Base-by-base conservation (phyloP, 176 grass and related monocot genomes). In the Raddia distichophylla region DNA sequence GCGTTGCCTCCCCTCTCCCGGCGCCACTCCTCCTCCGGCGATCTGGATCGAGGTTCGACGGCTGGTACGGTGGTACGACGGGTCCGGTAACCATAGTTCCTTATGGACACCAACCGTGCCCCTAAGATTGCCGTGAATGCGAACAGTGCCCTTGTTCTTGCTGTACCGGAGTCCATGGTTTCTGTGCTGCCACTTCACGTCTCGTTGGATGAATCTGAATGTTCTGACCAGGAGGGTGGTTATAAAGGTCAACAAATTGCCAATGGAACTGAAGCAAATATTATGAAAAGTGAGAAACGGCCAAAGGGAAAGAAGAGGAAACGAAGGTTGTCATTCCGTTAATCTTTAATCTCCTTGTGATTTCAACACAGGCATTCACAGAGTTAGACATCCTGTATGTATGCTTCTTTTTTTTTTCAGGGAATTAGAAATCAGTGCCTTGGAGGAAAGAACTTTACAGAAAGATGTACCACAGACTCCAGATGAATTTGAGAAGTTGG, bases 401-500 rank as follows among this genome's bases (percentile, higher is more conserved):
- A 27, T 27, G 27, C 27, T 27, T 27, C n/a, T n/a, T 66, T 67
- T 66, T 83, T 45, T 82, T 27, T n/a, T 76, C 82, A 92, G 92
- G 90, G 93, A 93, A 89, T 48, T 93, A 81, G 93, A 98, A 91
- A 95, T 95, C 10, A 93, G 84, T 90, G 93, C 93, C 57, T 80
- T 86, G 58, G 96, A 98, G 84, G 86, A 98, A 74, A 98, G 89
- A 73, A n/a, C 75, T 72, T 89, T 93, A 60, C 85, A 93, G 75
- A 89, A 89, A 75, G 93, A 93, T 86, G 79, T 74, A 75, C 96
- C 90, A 6, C 87, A 54, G 80, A 98, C 79, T 73, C 84, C 85
- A 59, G 96, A 98, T 88, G 96, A 98, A 82, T 98, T 91, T 10
- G 96, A 98, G 88, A 93, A 93, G 90, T 79, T 95, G 82, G 88